Conservation (phyloP, 192 early-diverging fungal species). For the Coemansia sp. region DNA sequence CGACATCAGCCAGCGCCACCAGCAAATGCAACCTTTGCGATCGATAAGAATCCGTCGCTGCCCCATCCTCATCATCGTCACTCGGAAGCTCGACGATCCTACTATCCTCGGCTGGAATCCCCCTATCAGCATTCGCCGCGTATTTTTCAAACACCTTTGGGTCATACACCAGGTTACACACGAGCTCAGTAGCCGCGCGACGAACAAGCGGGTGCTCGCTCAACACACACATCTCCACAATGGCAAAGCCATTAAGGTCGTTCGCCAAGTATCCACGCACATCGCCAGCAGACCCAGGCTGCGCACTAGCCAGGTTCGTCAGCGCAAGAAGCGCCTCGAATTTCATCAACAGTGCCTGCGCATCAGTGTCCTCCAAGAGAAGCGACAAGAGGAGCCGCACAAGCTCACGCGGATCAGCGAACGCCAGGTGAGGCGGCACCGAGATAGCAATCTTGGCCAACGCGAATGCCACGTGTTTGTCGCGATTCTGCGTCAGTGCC, state of each 20-base stretch:
- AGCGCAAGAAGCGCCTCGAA: slow-evolving; percentile 94
- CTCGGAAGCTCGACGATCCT: slow-evolving; percentile 43
- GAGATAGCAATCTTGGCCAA: slow-evolving; percentile 94
- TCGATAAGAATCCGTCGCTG: slow-evolving; percentile 15
- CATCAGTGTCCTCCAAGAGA: slow-evolving; percentile 45
- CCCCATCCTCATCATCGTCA: slow-evolving; percentile 25
- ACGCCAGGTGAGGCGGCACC: slow-evolving; percentile 85
- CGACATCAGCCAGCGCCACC: slow-evolving; percentile 84
- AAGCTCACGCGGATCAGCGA: slow-evolving; percentile 72
- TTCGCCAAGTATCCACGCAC: slow-evolving; percentile 65
- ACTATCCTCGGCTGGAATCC: slow-evolving; percentile 9
- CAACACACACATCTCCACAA: slow-evolving; percentile 79
- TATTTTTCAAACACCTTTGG: slow-evolving; percentile 80
- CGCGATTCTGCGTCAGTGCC: slow-evolving; percentile 32
- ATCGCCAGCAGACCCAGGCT: slow-evolving; percentile 57
- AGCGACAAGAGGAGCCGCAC: slow-evolving; percentile 67
- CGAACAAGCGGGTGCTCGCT: slow-evolving; percentile 79
- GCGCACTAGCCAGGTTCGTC: slow-evolving; percentile 84
- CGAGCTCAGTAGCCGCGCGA: slow-evolving; percentile 84
- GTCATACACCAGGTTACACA: slow-evolving; percentile 94
- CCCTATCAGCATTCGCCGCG: slow-evolving; percentile 43
- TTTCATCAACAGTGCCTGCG: slow-evolving; percentile 63
- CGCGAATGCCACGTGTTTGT: slow-evolving; percentile 70
- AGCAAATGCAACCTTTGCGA: slow-evolving; percentile 73
- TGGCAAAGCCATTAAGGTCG: slow-evolving; percentile 63